Evolutionary conservation across 441 rosid species (phyloP).

Genomic region (Jatropha podagrica): DNA sequence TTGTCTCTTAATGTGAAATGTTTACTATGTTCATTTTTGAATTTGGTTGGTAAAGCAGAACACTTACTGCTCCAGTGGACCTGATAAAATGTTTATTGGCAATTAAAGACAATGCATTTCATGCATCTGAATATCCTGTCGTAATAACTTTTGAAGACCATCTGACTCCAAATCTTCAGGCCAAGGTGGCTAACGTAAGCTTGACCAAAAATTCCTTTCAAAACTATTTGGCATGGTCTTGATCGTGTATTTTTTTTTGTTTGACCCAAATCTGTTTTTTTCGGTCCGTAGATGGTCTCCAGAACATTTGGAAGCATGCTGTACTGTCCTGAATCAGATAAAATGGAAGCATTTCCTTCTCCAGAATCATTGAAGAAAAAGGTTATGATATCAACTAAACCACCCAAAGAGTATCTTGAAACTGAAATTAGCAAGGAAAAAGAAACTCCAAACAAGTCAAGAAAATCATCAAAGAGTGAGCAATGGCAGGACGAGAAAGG

Average conservation of each 20-base stretch:
- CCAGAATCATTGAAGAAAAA: slow-evolving; percentile 60
- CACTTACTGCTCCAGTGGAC: slow-evolving; percentile 60
- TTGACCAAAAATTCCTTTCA: background rate
- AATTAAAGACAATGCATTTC: slow-evolving; percentile 67
- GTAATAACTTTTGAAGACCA: slow-evolving; percentile 90
- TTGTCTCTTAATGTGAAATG: background rate
- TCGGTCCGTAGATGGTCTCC: slow-evolving; percentile 51
- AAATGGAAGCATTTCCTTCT: slow-evolving; percentile 52
- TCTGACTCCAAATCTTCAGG: slow-evolving; percentile 55
- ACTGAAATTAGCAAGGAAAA: slow-evolving; percentile 24
- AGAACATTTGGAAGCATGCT: slow-evolving; percentile 50
- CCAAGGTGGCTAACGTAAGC: slow-evolving; percentile 62
- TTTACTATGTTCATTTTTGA: background rate
- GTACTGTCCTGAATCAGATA: slow-evolving; percentile 35
- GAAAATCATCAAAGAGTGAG: slow-evolving; percentile 17
- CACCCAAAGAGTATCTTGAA: slow-evolving; percentile 72
- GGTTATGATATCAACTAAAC: slow-evolving; percentile 78
- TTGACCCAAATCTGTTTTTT: background rate
- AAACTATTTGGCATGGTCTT: background rate
- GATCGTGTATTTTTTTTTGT: background rate
- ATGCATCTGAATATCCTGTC: slow-evolving; percentile 67
- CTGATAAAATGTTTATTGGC: slow-evolving; percentile 58
- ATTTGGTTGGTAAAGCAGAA: slow-evolving; percentile 35
- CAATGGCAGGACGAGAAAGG: slow-evolving; percentile 21
- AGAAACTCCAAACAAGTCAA: slow-evolving; percentile 11